Base-by-base conservation (phyloP, 768 basidiomycete species). In the Fomitopsis pulvina region DNA sequence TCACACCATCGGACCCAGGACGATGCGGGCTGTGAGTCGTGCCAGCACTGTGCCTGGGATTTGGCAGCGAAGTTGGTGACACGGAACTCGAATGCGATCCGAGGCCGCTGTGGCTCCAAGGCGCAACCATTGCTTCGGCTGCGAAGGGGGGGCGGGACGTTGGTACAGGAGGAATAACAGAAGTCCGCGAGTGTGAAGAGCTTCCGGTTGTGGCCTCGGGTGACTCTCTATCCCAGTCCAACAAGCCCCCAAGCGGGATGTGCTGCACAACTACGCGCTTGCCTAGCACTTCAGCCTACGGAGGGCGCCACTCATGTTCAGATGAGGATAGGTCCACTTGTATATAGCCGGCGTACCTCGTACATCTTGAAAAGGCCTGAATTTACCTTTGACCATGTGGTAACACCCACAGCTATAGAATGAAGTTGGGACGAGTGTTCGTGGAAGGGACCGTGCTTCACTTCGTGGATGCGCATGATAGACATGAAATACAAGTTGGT, bases 201-300 rank as follows among this genome's bases (percentile, higher is more conserved):
- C n/a, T n/a, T n/a, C n/a, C n/a, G n/a, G n/a, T n/a, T n/a, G n/a
- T n/a, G n/a, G n/a, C n/a, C n/a, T n/a, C n/a, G n/a, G n/a, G n/a
- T n/a, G n/a, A n/a, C n/a, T n/a, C n/a, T n/a, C n/a, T 28, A 52
- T 71, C 72, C 89, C 89, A 91, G 59, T 81, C 78, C 48, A 94
- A 68, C 22, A 92, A 59, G 0, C 90, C 87, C 18, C 92, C 93
- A 21, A 96, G 74, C 7, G 87, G 86, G 43, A 97, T 71, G 63
- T 96, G 93, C 64, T 98, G 94, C 3, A 97, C 91, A 4, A 97
- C 95, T n/a, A 97, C 94, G 14, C 89, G 78, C 67, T 97, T 97
- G 14, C 85, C 83, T 37, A 97, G 72, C 11, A 97, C 93, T 66
- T 99, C 95, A 6, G 83, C 92, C 80, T 90, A 47, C 26, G 16